A percentile compares a stretch with the other conserved stretches of the same genome.
Evolutionary conservation across 176 grass and related monocot species (phyloP).

Genomic region (Oryza australiensis): DNA sequence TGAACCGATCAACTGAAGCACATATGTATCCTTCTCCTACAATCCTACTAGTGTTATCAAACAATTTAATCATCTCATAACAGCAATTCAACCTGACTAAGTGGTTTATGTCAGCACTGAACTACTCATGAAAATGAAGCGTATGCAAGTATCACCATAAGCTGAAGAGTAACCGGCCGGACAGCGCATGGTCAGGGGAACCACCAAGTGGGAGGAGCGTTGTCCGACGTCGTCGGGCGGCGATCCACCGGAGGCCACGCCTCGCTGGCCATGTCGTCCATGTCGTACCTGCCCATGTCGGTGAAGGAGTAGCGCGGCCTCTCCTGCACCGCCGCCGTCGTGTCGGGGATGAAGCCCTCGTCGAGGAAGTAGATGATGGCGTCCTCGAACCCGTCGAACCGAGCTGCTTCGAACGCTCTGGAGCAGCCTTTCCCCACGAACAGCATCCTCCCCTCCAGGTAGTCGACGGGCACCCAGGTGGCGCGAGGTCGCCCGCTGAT

Average conservation of each 20-base stretch:
- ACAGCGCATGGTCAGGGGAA: constrained; percentile 16
- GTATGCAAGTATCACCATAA: constrained; percentile 2
- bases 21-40: too few relatives aligned
- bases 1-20: background rate
- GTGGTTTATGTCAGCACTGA: background rate
- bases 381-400: constrained; percentile 23
- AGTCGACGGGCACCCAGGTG: background rate
- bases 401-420: constrained; percentile 37
- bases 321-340: background rate
- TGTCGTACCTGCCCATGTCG: constrained; percentile 52
- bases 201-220: constrained; percentile 47
- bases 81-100: background rate
- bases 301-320: constrained; percentile 18
- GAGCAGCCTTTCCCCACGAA: constrained; percentile 48
- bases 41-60: background rate
- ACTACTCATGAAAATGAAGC: too few relatives aligned
- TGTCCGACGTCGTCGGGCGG: constrained; percentile 14
- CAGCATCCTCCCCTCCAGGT: constrained; percentile 38
- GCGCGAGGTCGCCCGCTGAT: background rate
- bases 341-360: background rate
- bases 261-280: background rate
- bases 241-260: constrained; percentile 12
- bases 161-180: background rate
- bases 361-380: constrained; percentile 45
- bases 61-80: constrained; percentile 1